These are phyloP conservation scores for Colletotrichum sp. DNA, from an alignment of 2,329 filamentous ascomycete genomes.

Conservation along the genomic window DNA sequence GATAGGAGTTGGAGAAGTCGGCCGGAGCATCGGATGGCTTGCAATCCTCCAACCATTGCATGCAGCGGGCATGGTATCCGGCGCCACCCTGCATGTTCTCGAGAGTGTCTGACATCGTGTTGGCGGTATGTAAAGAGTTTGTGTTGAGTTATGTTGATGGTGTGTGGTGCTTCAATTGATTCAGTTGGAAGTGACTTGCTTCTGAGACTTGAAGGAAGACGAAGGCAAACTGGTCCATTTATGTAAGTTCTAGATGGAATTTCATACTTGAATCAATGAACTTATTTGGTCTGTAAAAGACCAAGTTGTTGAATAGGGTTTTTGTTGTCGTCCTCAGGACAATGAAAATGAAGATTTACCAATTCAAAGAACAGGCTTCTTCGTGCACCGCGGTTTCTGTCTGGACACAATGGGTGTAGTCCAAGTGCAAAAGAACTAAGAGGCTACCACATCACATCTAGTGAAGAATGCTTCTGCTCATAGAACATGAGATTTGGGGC, in stretches of 20 bases:
- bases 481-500: neutral
- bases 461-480: neutral
- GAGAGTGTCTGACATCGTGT: neutral
- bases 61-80: neutral
- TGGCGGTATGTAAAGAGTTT: neutral
- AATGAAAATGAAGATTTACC: neutral
- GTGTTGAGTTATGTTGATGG: neutral
- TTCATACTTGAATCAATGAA: neutral
- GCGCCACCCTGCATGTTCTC: neutral
- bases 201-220: neutral
- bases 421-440: neutral
- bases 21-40: neutral
- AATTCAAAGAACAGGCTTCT: neutral
- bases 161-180: neutral
- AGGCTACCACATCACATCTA: accelerated
- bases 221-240: neutral
- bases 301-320: neutral
- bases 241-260: neutral
- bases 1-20: neutral
- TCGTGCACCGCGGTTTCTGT: neutral
- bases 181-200: neutral
- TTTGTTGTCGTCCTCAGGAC: neutral
- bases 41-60: neutral
- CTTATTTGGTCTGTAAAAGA: neutral
- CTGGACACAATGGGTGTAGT: neutral